Evolutionary conservation across 2,329 filamentous ascomycete species (phyloP), one percentile per base, ranked within the genome.

Genomic region (Microsporum ferrugineum): DNA sequence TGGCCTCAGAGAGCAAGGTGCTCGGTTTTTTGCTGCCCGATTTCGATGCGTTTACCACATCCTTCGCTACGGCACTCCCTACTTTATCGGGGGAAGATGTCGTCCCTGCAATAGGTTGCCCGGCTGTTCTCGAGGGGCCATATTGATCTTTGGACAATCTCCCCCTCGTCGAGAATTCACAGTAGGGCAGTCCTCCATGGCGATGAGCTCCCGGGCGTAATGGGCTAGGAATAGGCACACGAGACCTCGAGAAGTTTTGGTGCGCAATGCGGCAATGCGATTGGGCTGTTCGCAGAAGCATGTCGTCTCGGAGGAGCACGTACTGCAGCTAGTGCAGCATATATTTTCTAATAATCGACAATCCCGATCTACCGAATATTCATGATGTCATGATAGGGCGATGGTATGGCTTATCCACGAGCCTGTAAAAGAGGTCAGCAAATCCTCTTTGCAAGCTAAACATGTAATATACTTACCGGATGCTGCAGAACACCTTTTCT

Each of bases 1-100:
- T 86, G 63, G 88, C 81, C 70, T 87, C 80, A 10, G 81, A 76
- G 23, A 88, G 82, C 49, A 91, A 74, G 34, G 83, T 80, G 12
- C 33, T 14, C 67, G 86, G 84, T 62, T 75, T 75, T 59, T 73
- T 71, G 38, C 55, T 51, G 53, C 68, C 63, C n/a, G 68, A 57
- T 56, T 70, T 68, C 34, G 67, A 67, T 63, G 29, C 12, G 31
- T 68, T 67, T 23, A 62, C 65, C 49, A 61, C 61, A 58, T 63
- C 64, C 60, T 69, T 55, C 5, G 23, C 39, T 29, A 23, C 31
- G 29, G 47, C 6, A 34, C 55, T 61, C 31, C 47, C 47, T 12
- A 49, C 10, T 10, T 56, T 17, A 45, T 5, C 38, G n/a, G 59
- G 41, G n/a, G 6, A n/a, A 43, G 55, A 17, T 29, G 39, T n/a